Evolutionary conservation across 1,139 yeast genomes (phyloP), one percentile per base, ranked within the genome.

Genomic region (Geotrichum fermentans): DNA sequence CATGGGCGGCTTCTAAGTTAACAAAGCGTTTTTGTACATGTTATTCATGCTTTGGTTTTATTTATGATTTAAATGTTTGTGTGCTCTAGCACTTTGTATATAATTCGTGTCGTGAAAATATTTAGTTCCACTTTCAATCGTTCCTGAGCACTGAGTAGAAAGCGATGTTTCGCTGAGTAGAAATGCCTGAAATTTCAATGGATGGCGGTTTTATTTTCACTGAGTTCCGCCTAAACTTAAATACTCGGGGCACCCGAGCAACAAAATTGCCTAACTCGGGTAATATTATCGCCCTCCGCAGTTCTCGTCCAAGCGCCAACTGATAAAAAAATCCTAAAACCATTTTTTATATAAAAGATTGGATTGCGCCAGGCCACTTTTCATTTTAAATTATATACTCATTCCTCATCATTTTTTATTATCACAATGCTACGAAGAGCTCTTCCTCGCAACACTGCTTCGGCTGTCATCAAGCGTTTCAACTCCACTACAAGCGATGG

Each of bases 1-100:
- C 52, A 63, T 64, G 68, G 68, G 68, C 17, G 50, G 50, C 41
- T 58, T 56, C 58, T 57, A 39, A 40, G 40, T 22, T 20, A n/a
- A n/a, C 34, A 13, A 28, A 22, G 28, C 17, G 43, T 29, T 40
- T 49, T 41, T 50, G 45, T 16, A 34, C 24, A 38, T 38, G 33
- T 26, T 20, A 24, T 26, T 22, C 6, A 24, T 28, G 41, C 41
- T 38, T 26, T 38, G 41, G 26, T 33, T 33, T 38, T 38, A 26
- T 38, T 38, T 38, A 38, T 38, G 40, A 24, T 38, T 14, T 38
- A 24, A 33, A 26, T 38, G 32, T 38, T 24, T 26, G 11, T 17
- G 41, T 38, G 41, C 41, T 3, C 22, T 3, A 21, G 43, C 47
- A 44, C 43, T 44, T 14, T 44, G 47, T 44, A 44, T 44, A 44